A percentile compares a stretch with the other conserved stretches of the same genome.
These are phyloP conservation scores for Pseudozyma sp. DNA, from an alignment of 1,284 basidiomycete species.

Conservation along the genomic window DNA sequence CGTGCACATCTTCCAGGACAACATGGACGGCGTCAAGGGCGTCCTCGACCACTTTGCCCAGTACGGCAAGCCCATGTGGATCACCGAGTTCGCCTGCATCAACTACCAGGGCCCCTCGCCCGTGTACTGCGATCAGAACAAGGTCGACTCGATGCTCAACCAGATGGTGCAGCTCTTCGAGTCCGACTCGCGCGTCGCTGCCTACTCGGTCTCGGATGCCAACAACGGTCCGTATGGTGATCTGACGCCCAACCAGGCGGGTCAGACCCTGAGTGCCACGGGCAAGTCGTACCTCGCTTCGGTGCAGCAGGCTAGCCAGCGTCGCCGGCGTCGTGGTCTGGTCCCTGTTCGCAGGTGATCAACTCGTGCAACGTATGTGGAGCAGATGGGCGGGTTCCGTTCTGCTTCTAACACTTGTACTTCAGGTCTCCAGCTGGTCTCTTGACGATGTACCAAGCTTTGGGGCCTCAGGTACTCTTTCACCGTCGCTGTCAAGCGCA, in stretches of 20 bases:
- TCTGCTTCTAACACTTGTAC: background rate
- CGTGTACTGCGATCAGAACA: slow-evolving; percentile 43
- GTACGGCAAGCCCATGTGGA: slow-evolving; percentile 56
- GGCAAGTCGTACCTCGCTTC: slow-evolving; percentile 37
- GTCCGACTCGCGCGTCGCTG: slow-evolving; percentile 45
- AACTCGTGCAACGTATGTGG: background rate
- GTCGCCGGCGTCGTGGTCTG: slow-evolving; percentile 18
- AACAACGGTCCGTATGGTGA: slow-evolving; percentile 49
- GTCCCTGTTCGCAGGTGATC: slow-evolving; percentile 26
- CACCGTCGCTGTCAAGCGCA: slow-evolving; percentile 1
- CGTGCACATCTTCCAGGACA: slow-evolving; percentile 63
- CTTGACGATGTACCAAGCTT: background rate
- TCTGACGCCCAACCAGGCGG: slow-evolving; percentile 44
- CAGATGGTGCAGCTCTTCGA: slow-evolving; percentile 54
- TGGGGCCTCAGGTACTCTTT: background rate
- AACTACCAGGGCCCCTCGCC: slow-evolving; percentile 52
- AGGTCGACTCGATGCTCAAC: slow-evolving; percentile 42
- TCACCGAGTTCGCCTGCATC: slow-evolving; percentile 57
- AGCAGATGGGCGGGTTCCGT: background rate
- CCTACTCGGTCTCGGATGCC: slow-evolving; percentile 55
- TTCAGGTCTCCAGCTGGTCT: background rate
- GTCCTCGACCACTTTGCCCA: slow-evolving; percentile 54
- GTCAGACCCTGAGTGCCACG: slow-evolving; percentile 35
- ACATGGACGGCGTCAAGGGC: slow-evolving; percentile 47
- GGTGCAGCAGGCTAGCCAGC: slow-evolving; percentile 23